Conservation (phyloP, 2,329 filamentous ascomycete genomes). For the Pleoardoris graminearum region DNA sequence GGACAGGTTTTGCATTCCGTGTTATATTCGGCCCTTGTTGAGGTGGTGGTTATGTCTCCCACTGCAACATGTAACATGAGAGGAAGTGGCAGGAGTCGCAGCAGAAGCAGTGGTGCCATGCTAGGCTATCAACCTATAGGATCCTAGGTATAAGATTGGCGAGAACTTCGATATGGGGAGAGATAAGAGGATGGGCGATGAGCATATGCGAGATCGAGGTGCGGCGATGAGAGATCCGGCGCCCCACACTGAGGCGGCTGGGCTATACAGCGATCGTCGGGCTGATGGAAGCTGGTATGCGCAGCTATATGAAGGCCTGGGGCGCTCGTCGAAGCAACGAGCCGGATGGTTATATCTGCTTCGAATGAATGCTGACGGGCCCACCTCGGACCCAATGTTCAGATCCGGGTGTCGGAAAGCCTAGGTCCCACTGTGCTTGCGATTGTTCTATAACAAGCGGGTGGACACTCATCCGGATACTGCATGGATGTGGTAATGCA, state of each 20-base stretch:
- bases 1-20: slow-evolving; percentile 41
- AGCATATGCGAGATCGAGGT: neutral
- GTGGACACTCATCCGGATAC: neutral
- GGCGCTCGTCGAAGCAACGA: neutral
- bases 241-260: slow-evolving; percentile 1
- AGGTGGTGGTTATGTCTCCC: slow-evolving; percentile 19
- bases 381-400: neutral
- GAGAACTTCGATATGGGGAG: neutral
- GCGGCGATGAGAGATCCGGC: neutral
- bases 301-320: neutral
- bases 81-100: slow-evolving; percentile 1
- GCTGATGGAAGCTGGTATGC: slow-evolving; percentile 10
- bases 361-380: neutral
- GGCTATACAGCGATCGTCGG: slow-evolving; percentile 11
- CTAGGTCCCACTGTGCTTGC: neutral
- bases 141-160: neutral
- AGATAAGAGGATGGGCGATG: neutral
- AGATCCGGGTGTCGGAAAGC: neutral
- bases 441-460: neutral
- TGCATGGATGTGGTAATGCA: slow-evolving; percentile 8
- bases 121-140: neutral
- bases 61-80: neutral
- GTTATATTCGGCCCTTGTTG: slow-evolving; percentile 24
- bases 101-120: slow-evolving; percentile 7
- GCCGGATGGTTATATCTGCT: neutral